phyloP scores from a whole-genome alignment of 2,329 filamentous ascomycete species.

The Pyrenophora seminiperda region DNA sequence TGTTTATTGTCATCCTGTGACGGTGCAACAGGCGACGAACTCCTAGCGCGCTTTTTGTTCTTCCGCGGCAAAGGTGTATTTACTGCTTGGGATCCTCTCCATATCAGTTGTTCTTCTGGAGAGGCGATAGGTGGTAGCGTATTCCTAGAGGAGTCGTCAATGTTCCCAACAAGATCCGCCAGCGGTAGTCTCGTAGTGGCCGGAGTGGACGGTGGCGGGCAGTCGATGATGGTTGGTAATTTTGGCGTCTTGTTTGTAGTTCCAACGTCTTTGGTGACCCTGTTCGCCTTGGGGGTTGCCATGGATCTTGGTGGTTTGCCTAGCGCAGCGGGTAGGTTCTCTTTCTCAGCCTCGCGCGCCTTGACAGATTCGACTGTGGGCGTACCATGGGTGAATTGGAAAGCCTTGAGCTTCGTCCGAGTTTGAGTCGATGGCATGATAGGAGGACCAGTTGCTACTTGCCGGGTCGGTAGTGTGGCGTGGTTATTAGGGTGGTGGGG shows the following conservation, averaged over 20 bases:
- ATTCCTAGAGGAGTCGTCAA: constrained; percentile 60
- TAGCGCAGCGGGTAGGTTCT: constrained; percentile 42
- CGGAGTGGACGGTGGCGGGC: constrained; percentile 61
- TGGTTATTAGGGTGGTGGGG: constrained; percentile 32
- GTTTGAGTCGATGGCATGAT: constrained; percentile 59
- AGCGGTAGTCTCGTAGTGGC: constrained; percentile 63
- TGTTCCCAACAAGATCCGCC: constrained; percentile 65
- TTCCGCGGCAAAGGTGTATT: constrained; percentile 50
- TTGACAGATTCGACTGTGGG: constrained; percentile 25
- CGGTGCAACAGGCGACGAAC: constrained; percentile 52
- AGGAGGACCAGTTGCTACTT: constrained; percentile 45
- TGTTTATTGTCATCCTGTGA: constrained; percentile 47
- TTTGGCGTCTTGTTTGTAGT: constrained; percentile 35
- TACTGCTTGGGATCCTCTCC: constrained; percentile 57
- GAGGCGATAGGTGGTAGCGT: constrained; percentile 57
- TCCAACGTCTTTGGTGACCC: constrained; percentile 18
- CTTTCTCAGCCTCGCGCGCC: constrained; percentile 50
- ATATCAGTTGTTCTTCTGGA: constrained; percentile 65
- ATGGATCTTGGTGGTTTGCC: constrained; percentile 15
- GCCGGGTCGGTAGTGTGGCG: constrained; percentile 37
- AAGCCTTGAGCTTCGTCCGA: constrained; percentile 60
- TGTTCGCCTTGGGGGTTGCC: constrained; percentile 30
- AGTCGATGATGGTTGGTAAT: constrained; percentile 30
- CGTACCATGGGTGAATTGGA: constrained; percentile 55
- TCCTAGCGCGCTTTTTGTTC: constrained; percentile 53